Evolutionary conservation across 768 basidiomycete species (phyloP).

Genomic region (Xerocomellus chrysenteron): DNA sequence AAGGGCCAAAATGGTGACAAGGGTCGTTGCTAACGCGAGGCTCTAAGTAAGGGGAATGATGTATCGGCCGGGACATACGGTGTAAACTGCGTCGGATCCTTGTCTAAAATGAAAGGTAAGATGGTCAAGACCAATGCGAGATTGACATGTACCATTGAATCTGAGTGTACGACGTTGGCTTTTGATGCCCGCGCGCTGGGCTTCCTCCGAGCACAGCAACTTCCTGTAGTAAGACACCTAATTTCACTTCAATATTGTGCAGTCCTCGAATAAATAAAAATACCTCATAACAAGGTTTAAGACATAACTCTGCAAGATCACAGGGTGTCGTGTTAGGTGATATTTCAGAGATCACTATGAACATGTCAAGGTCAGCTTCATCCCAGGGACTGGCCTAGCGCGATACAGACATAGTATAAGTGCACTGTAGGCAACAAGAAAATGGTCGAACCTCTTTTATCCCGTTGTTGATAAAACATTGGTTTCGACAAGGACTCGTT

Average conservation of each 20-base stretch:
- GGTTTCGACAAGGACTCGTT: constrained; percentile 24
- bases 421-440: neutral
- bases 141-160: constrained; percentile 21
- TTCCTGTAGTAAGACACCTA: constrained; percentile 26
- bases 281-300: constrained; percentile 63
- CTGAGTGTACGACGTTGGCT: constrained; percentile 4
- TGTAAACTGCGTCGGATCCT: constrained; percentile 15
- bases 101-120: constrained; percentile 21
- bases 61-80: constrained; percentile 20
- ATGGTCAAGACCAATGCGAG: neutral
- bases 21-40: constrained; percentile 41
- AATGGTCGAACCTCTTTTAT: constrained; percentile 13
- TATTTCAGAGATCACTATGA: constrained; percentile 42
- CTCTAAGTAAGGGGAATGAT: neutral
- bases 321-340: constrained; percentile 50
- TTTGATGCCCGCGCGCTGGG: constrained; percentile 1
- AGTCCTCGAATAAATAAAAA: neutral
- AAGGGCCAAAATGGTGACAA: constrained; percentile 59
- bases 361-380: constrained; percentile 36
- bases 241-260: constrained; percentile 3
- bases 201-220: constrained; percentile 6
- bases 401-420: neutral
- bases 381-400: constrained; percentile 38
- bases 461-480: constrained; percentile 26
- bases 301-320: constrained; percentile 52